Conservation (phyloP, 2,329 filamentous ascomycete genomes). For the Talaromyces amestolkiae region DNA sequence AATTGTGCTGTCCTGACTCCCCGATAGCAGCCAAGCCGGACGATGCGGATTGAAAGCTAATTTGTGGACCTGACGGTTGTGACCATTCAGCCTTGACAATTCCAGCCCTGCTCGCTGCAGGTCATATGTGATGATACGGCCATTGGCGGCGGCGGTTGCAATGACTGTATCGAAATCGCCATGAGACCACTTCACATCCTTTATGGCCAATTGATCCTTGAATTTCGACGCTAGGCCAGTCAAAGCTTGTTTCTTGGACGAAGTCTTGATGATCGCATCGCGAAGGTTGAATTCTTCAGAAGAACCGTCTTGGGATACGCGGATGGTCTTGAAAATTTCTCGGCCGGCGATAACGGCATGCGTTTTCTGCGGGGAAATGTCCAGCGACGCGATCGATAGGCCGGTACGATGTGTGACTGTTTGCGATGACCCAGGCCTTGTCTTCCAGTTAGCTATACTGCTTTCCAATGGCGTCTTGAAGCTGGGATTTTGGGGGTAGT, state of each 20-base stretch:
- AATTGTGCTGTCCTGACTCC: conserved; percentile 63
- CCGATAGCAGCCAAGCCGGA: conserved; percentile 60
- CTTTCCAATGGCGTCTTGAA: conserved; percentile 1
- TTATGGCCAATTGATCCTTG: conserved; percentile 60
- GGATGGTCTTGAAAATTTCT: conserved; percentile 65
- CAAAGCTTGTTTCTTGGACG: conserved; percentile 50
- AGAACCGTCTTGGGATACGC: conserved; percentile 55
- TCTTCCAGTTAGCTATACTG: conserved; percentile 13
- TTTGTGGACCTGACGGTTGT: conserved; percentile 64
- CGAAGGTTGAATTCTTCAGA: conserved; percentile 64
- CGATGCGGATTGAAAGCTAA: conserved; percentile 64
- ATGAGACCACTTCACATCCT: conserved; percentile 68
- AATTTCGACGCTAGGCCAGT: conserved; percentile 48
- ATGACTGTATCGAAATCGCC: conserved; percentile 59
- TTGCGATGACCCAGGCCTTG: conserved; percentile 50
- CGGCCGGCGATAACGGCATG: conserved; percentile 64
- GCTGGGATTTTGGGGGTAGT: not conserved
- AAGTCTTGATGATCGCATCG: conserved; percentile 58
- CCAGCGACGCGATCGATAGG: conserved; percentile 61
- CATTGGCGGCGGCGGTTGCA: conserved; percentile 63
- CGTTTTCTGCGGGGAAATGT: conserved; percentile 61
- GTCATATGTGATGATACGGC: conserved; percentile 65
- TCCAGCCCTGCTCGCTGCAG: conserved; percentile 60
- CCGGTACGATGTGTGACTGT: conserved; percentile 63
- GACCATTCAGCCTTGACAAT: conserved; percentile 62